A percentile compares a stretch with the other conserved stretches of the same genome.
phyloP scores from a whole-genome alignment of 257 asterid genomes.

The Nicotiana tabacum region DNA sequence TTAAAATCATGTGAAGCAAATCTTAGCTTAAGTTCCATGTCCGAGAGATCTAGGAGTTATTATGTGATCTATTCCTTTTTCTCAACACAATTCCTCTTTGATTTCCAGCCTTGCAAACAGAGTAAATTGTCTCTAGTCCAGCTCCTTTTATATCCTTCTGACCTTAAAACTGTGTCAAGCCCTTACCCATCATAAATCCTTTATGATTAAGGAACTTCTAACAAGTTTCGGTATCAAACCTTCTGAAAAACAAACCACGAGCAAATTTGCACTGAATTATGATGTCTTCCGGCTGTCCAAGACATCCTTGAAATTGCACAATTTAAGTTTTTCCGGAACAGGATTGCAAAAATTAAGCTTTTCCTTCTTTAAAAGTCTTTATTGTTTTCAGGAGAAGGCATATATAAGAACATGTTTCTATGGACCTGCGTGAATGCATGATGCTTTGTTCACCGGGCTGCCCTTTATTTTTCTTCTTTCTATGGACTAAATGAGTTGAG shows the following conservation, averaged over 20 bases:
- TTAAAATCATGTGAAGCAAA: background rate
- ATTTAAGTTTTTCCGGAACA: background rate
- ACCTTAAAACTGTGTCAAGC: constrained; percentile 2
- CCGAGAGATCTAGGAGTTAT: background rate
- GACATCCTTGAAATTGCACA: constrained; percentile 2
- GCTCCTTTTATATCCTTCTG: background rate
- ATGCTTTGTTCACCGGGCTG: no score
- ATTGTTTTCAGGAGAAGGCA: background rate
- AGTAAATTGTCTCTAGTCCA: background rate
- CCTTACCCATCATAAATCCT: background rate
- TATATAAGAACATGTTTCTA: background rate
- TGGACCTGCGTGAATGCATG: background rate
- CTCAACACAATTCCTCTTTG: background rate
- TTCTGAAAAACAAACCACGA: background rate
- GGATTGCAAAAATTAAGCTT: background rate
- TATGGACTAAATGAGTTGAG: background rate
- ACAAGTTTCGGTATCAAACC: background rate
- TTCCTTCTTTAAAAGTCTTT: background rate
- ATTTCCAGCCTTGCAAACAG: background rate
- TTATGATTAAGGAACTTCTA: background rate
- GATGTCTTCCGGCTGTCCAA: background rate
- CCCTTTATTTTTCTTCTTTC: no score
- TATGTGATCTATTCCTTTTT: background rate
- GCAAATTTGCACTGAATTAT: background rate
- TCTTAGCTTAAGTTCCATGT: background rate